Conservation (phyloP, 1,284 basidiomycete genomes). For the Ustilago curta region DNA sequence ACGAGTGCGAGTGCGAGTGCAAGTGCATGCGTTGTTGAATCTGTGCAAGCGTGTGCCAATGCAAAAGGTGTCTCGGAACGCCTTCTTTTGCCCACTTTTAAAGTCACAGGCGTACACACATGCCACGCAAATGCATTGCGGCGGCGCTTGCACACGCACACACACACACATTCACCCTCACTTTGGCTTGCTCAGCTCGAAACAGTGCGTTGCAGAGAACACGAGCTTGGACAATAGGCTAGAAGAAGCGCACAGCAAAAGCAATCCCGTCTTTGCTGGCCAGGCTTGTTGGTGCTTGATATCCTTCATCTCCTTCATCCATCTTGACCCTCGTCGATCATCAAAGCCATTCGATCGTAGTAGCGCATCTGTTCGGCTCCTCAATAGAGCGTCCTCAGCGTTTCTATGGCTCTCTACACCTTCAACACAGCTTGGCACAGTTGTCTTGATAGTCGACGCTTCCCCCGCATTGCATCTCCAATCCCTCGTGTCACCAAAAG, state of each 20-base stretch:
- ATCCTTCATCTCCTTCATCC: neutral
- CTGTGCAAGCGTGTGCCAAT: neutral
- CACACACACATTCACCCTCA: neutral
- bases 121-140: neutral
- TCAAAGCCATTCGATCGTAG: neutral
- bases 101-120: neutral
- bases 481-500: neutral
- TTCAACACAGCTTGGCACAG: neutral
- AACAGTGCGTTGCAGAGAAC: too few species aligned
- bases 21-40: neutral
- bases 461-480: neutral
- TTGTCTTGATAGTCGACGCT: neutral
- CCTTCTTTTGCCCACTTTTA: constrained; percentile 2
- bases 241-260: neutral
- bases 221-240: neutral
- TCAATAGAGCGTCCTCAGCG: neutral
- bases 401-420: neutral
- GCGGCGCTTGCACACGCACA: too few species aligned
- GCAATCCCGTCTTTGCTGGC: neutral
- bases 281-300: neutral
- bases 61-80: neutral
- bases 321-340: neutral
- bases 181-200: neutral
- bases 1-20: neutral
- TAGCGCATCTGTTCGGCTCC: neutral